Base-by-base conservation (phyloP, 257 asterid species). In the Solanum neorickii region DNA sequence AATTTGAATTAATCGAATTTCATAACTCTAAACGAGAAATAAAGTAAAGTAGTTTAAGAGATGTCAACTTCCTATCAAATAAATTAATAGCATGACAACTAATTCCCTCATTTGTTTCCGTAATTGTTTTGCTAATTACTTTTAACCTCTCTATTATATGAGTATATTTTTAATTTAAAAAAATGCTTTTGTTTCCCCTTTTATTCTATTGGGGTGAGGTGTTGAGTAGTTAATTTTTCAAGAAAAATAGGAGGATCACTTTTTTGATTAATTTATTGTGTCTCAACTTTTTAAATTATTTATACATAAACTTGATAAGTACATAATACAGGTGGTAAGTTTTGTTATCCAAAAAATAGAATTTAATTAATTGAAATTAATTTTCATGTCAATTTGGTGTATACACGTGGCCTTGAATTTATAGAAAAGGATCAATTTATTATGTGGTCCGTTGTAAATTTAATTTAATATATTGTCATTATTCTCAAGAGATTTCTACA, bases 221-320 rank as follows among this genome's bases (percentile, higher is more conserved):
- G 76, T 69, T 1, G 41, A 16, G 31, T 37, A 73, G n/a, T 73
- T 35, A 73, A 73, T 37, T 73, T 35, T 18, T 20, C 37, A 47
- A 73, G 20, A 73, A 20, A 9, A 35, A 20, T 73, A 73, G n/a
- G 44, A 70, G 42, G 77, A 20, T 70, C 77, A 37, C 65, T 25
- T 37, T 73, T 4, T 74, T 37, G 49, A 74, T 11, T 37, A 73
- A 37, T 18, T 73, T n/a, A n/a, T n/a, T 62, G 7, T 59, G 8
- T 73, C 82, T 73, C 82, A 11, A 74, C 82, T 37, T 74, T 74
- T 74, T 37, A 37, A 46, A 73, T 73, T 73, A 35, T 73, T 73
- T 73, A 35, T 20, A 20, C 16, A 8, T 16, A 18, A 72, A 72
- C 3, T 15, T 72, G 46, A 72, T 1, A 72, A 72, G 27, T 73